Conservation (phyloP, 768 basidiomycete genomes). For the Suillus subalutaceus region DNA sequence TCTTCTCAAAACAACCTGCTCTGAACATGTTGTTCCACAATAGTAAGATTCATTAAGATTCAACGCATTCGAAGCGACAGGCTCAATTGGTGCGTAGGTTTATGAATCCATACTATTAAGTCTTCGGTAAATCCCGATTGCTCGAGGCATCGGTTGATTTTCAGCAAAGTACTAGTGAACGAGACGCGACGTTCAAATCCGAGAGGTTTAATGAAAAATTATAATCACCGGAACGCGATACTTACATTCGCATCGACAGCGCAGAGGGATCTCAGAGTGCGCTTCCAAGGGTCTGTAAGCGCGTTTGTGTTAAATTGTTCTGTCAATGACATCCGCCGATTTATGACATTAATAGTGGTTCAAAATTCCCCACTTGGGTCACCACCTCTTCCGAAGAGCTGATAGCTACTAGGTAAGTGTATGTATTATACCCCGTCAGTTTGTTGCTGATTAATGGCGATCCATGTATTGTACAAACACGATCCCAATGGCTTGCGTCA, state of each 20-base stretch:
- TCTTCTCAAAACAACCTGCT: background rate
- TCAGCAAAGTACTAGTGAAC: background rate
- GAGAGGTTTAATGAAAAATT: background rate
- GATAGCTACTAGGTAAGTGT: background rate
- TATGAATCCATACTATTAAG: no score
- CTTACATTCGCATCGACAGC: background rate
- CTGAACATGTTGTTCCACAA: background rate
- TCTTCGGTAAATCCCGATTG: background rate
- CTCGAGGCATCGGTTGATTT: background rate
- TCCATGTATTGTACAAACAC: background rate
- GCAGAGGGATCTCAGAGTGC: background rate
- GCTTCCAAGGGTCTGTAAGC: background rate
- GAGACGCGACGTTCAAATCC: background rate
- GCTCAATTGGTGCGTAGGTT: no score
- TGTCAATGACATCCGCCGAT: background rate
- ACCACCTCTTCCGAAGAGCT: background rate
- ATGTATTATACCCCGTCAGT: background rate
- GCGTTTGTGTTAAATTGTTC: background rate
- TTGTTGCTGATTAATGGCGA: background rate
- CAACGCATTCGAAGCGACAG: background rate
- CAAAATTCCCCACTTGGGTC: background rate
- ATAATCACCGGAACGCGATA: background rate
- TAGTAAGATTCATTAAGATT: background rate
- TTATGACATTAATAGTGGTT: background rate
- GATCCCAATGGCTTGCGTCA: background rate